Conservation (phyloP, 305 asterid genomes). For the Petunia hybrid region DNA sequence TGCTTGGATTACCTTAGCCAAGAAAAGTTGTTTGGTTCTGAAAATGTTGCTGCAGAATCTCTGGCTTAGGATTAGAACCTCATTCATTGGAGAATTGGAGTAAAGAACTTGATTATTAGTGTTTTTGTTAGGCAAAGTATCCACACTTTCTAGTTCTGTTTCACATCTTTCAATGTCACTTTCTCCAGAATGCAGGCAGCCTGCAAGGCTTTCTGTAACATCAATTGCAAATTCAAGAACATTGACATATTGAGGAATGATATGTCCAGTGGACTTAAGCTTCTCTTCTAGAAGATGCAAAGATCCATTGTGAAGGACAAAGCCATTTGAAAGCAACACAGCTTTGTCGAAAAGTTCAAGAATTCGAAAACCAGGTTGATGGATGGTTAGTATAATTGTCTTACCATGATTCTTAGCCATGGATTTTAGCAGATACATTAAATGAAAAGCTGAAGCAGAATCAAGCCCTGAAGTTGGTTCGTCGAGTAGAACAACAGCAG, state of each 20-base stretch:
- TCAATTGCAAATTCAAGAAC: conserved; percentile 77
- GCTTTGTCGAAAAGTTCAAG: conserved; percentile 61
- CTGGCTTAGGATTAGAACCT: conserved; percentile 56
- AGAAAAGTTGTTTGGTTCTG: conserved; percentile 63
- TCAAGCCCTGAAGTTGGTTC: conserved; percentile 87
- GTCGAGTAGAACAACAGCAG: conserved; percentile 66
- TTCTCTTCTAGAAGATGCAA: conserved; percentile 51
- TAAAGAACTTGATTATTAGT: conserved; percentile 30
- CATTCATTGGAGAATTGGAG: conserved; percentile 53
- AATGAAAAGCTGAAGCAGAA: conserved; percentile 70
- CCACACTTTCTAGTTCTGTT: conserved; percentile 15
- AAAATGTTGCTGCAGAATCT: conserved; percentile 63
- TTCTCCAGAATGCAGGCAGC: conserved; percentile 37
- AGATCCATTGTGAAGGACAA: conserved; percentile 68
- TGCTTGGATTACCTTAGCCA: conserved; percentile 55
- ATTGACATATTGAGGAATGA: conserved; percentile 66
- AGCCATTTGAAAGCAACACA: conserved; percentile 56
- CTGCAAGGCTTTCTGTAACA: conserved; percentile 34
- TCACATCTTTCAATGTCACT: conserved; percentile 29
- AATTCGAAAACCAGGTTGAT: conserved; percentile 75
- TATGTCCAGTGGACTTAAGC: conserved; percentile 48
- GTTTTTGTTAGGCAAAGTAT: background rate
- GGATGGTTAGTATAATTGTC: conserved; percentile 68
- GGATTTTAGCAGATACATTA: conserved; percentile 52
- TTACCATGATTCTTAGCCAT: conserved; percentile 59